Percentiles rank a stretch among this genome's conserved stretches.
These are phyloP conservation scores for Kalaharituber pfeilii DNA, from an alignment of 2,329 filamentous ascomycete genomes.

Conservation along the genomic window DNA sequence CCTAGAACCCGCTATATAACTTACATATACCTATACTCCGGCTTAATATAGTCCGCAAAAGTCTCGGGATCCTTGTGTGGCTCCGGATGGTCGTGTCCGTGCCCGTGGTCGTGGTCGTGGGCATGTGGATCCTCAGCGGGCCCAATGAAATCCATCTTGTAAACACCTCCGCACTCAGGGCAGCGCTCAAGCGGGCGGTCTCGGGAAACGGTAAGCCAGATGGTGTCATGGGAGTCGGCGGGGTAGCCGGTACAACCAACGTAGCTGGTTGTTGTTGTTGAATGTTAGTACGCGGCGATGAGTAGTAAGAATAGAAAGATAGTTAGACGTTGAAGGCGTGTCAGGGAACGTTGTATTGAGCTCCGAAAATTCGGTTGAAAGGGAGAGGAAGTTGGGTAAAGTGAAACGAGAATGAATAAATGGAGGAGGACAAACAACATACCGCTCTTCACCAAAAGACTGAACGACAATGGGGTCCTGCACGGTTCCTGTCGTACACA, in stretches of 20 bases:
- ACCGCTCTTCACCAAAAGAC: slow-evolving; percentile 90
- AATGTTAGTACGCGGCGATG: slow-evolving; percentile 7
- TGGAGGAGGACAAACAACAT: slow-evolving; percentile 35
- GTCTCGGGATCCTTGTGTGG: slow-evolving; percentile 72
- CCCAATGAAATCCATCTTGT: slow-evolving; percentile 96
- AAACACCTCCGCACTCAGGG: slow-evolving; percentile 86
- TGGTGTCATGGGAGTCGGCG: slow-evolving; percentile 74
- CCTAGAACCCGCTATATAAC: no score
- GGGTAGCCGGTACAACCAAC: slow-evolving; percentile 82
- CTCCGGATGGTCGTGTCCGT: slow-evolving; percentile 32
- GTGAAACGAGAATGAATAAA: background rate
- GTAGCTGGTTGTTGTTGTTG: slow-evolving; percentile 15
- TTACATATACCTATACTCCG: slow-evolving; percentile 64
- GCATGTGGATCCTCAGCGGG: slow-evolving; percentile 55
- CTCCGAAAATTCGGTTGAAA: background rate
- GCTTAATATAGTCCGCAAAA: slow-evolving; percentile 88
- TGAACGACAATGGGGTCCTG: slow-evolving; percentile 79
- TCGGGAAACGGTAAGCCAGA: slow-evolving; percentile 80
- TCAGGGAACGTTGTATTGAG: background rate
- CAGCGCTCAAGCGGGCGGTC: slow-evolving; percentile 73
- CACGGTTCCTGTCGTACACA: slow-evolving; percentile 48
- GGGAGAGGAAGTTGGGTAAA: background rate
- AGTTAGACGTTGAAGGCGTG: no score
- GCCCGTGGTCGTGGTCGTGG: slow-evolving; percentile 25
- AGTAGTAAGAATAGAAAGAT: slow-evolving; percentile 5